These are phyloP conservation scores for Xylariaceae sp. DNA, from an alignment of 2,329 filamentous ascomycete species.

Conservation along the genomic window DNA sequence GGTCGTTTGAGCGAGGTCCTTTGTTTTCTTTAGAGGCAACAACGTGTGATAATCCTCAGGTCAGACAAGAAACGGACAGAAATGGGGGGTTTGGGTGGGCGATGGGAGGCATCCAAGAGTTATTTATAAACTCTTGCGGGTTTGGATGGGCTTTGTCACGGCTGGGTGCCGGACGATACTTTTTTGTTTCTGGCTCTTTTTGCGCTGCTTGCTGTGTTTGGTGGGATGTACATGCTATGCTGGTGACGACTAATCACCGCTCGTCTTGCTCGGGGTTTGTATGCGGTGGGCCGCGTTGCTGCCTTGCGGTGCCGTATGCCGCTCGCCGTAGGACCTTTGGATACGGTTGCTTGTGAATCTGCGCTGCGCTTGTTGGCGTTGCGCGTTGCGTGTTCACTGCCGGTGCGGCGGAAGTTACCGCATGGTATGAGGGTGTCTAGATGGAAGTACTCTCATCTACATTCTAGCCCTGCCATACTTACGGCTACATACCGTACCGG, in stretches of 20 bases:
- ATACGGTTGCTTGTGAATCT: neutral
- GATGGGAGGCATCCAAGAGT: slow-evolving; percentile 14
- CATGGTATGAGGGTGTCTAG: neutral
- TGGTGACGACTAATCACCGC: slow-evolving; percentile 10
- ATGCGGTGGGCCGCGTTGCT: slow-evolving; percentile 16
- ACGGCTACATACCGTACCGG: no score
- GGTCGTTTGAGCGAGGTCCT: slow-evolving; percentile 7
- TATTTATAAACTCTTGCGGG: slow-evolving; percentile 20
- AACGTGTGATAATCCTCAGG: slow-evolving; percentile 6
- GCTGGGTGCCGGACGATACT: neutral
- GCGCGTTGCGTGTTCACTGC: slow-evolving; percentile 7
- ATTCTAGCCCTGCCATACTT: no score
- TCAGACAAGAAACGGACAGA: slow-evolving; percentile 5
- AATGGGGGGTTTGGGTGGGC: neutral
- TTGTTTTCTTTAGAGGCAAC: no score
- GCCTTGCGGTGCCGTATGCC: slow-evolving; percentile 24
- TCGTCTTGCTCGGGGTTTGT: slow-evolving; percentile 8
- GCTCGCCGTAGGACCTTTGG: slow-evolving; percentile 23
- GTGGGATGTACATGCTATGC: slow-evolving; percentile 36
- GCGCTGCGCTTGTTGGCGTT: slow-evolving; percentile 1
- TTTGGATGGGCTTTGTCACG: neutral
- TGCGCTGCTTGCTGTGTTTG: slow-evolving; percentile 5
- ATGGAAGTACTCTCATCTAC: no score
- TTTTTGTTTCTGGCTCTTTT: no score
- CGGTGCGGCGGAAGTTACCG: slow-evolving; percentile 19